Base-by-base conservation (phyloP, 2,329 filamentous ascomycete genomes). In the Arthrobotrys sinensis region DNA sequence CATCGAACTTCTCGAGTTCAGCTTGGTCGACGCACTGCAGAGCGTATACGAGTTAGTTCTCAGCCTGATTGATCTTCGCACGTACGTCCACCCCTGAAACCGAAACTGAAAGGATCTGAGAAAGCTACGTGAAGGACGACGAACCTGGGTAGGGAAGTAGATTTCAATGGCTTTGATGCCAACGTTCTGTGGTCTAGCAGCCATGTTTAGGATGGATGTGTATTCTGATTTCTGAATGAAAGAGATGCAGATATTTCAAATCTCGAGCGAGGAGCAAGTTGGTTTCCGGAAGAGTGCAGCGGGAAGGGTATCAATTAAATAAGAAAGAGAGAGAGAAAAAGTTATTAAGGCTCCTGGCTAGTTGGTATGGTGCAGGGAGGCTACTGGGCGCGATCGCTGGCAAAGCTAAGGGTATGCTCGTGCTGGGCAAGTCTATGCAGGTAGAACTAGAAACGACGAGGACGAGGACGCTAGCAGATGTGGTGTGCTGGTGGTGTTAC, bases 131-230 rank as follows among this genome's bases (percentile, higher is more conserved):
- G 38, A 34, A 66, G 40, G 28, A 7, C 38, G 36, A 62, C 90
- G 80, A 86, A 95, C 93, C 90, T 95, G 93, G 85, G 88, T 92
- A 81, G 93, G 93, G 84, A 93, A 93, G 86, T 96, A 96, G 84
- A 96, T 90, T 85, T 96, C 93, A 85, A 96, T 93, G 91, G 92
- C 93, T 88, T 96, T 95, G 85, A 96, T 94, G 89, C 93, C 93
- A 85, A 96, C 91, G 87, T 95, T 95, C 86, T 94, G 90, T 81
- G 93, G 92, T 86, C 92, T 91, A 82, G 90, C 85, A 84, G 91
- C 89, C 92, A 94, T 94, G 81, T 80, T 85, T 69, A 55, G 46
- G 60, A 68, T 71, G 62, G 80, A 67, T 64, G 24, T 62, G 77
- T 62, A 60, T 67, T 57, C 52, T 46, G 55, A 65, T 65, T 40